These are phyloP conservation scores for Blastocystis sp. DNA, from an alignment of 352 stramenopile species.

Conservation along the genomic window DNA sequence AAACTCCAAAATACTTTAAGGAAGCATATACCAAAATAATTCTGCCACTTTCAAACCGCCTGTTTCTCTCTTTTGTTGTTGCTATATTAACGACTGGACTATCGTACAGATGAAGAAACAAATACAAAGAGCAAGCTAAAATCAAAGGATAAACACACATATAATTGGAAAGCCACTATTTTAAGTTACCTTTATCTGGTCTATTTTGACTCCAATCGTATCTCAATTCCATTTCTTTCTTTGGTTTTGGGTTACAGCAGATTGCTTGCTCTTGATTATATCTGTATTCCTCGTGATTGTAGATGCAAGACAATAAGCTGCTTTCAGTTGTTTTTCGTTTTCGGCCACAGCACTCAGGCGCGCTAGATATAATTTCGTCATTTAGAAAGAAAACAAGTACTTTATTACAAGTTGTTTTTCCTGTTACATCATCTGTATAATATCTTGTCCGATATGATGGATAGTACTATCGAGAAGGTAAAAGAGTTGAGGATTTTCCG, in stretches of 20 bases:
- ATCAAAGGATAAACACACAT: too few species aligned
- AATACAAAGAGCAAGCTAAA: too few species aligned
- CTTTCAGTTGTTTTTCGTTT: slow-evolving; percentile 9
- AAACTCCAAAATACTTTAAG: neutral
- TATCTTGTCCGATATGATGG: neutral
- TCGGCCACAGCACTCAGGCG: neutral
- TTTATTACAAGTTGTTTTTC: neutral
- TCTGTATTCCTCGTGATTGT: neutral
- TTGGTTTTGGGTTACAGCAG: neutral
- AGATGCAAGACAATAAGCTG: neutral
- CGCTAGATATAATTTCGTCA: neutral
- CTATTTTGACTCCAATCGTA: neutral
- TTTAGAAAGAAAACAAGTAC: neutral
- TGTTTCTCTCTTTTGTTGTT: neutral
- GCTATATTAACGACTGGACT: neutral
- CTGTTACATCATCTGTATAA: neutral
- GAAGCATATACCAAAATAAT: neutral
- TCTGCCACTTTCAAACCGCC: neutral
- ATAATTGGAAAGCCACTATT: neutral
- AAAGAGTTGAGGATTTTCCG: neutral
- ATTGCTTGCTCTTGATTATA: neutral
- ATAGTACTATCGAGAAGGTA: slow-evolving; percentile 47
- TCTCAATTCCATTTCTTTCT: neutral
- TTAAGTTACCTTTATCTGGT: neutral
- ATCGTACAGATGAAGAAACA: too few species aligned